A percentile compares a stretch with the other conserved stretches of the same genome.
These are phyloP conservation scores for Candida coleopterorum DNA, from an alignment of 805 yeast species.

Conservation along the genomic window DNA sequence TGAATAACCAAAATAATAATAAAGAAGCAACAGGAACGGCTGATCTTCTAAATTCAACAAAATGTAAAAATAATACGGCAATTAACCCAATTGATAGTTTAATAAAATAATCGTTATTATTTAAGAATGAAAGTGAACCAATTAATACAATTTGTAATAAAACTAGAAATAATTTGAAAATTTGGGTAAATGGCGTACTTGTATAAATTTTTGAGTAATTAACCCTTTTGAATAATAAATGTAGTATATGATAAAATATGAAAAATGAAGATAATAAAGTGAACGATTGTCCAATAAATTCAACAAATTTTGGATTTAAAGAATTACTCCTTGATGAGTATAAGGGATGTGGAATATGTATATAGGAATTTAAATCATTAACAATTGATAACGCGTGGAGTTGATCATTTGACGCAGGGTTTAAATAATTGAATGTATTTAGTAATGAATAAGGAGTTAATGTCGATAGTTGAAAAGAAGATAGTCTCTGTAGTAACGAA, in stretches of 20 bases:
- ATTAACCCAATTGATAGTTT: constrained; percentile 4
- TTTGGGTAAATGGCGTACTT: constrained; percentile 9
- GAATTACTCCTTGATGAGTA: constrained; percentile 19
- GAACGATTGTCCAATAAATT: constrained; percentile 8
- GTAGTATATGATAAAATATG: constrained; percentile 10
- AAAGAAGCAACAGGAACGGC: constrained; percentile 34
- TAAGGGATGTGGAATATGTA: constrained; percentile 17
- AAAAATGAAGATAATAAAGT: constrained; percentile 6
- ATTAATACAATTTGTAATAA: constrained; percentile 13
- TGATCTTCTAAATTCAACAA: constrained; percentile 38
- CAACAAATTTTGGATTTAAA: constrained; percentile 27
- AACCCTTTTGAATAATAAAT: constrained; percentile 12
- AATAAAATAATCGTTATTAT: constrained; percentile 3
- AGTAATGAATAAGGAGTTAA: constrained; percentile 6
- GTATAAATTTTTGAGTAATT: constrained; percentile 15
- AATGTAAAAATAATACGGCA: constrained; percentile 39
- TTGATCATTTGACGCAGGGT: background rate
- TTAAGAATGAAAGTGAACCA: constrained; percentile 1
- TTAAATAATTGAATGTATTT: constrained; percentile 4
- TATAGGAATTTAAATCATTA: background rate
- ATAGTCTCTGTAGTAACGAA: constrained; percentile 1
- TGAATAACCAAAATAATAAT: constrained; percentile 34
- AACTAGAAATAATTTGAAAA: constrained; percentile 14
- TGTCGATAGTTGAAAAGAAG: constrained; percentile 5
- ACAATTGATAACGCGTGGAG: background rate